Conservation (phyloP, 1,284 basidiomycete genomes). For the Pascua sp. region DNA sequence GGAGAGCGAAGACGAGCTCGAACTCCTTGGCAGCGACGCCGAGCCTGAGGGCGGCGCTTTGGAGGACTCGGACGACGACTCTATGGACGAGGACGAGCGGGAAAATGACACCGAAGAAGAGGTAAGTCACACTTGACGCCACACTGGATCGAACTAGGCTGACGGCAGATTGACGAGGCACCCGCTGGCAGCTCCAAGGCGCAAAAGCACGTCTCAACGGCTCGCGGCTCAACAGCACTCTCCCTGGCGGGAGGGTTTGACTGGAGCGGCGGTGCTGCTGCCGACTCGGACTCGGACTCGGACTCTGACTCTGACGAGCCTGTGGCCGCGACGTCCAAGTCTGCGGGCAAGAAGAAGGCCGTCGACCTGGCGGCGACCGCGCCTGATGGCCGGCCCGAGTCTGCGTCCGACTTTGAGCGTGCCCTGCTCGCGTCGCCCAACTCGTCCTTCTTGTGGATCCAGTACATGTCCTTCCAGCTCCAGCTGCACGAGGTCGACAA, state of each 20-base stretch:
- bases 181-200: conserved; percentile 19
- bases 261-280: conserved; percentile 51
- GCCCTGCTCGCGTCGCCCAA: conserved; percentile 92
- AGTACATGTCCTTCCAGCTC: conserved; percentile 98
- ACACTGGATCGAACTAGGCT: neutral
- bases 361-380: conserved; percentile 80
- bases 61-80: conserved; percentile 19
- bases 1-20: conserved; percentile 11
- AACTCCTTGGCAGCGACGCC: conserved; percentile 13
- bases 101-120: conserved; percentile 25
- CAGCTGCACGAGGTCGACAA: conserved; percentile 93
- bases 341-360: conserved; percentile 57
- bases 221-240: conserved; percentile 37
- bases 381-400: conserved; percentile 71
- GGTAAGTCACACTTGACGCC: conserved; percentile 12
- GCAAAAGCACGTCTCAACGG: conserved; percentile 27
- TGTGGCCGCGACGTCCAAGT: conserved; percentile 20
- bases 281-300: conserved; percentile 48
- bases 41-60: conserved; percentile 9
- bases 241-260: conserved; percentile 53
- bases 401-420: conserved; percentile 90
- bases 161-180: conserved; percentile 17
- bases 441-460: conserved; percentile 97
- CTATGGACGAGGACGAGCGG: conserved; percentile 23
- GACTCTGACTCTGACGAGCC: conserved; percentile 53